phyloP scores from a whole-genome alignment of 805 yeast genomes.

The Cyberlindnera meyerae region DNA sequence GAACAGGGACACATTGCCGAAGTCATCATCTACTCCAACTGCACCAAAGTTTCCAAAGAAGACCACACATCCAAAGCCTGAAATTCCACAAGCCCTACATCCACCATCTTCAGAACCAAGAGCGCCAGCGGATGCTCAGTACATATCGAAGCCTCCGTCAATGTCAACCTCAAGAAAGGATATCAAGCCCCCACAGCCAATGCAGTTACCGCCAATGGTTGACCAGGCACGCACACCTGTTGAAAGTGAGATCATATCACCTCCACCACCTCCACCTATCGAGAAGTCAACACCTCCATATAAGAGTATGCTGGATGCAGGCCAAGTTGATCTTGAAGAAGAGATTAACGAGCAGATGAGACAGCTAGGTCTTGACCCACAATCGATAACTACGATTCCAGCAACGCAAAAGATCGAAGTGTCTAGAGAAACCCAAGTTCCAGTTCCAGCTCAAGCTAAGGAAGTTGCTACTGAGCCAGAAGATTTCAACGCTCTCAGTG shows the following conservation, averaged over 20 bases:
- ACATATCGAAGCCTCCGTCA: not conserved
- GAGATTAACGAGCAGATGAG: conserved; percentile 10
- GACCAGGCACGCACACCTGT: no score
- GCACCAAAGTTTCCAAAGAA: no score
- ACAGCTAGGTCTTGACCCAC: conserved; percentile 6
- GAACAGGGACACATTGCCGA: conserved; percentile 12
- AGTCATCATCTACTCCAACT: no score
- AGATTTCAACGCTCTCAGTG: not conserved
- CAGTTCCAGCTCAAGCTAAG: no score
- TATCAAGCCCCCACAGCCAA: not conserved
- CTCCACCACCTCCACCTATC: no score
- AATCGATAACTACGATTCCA: no score
- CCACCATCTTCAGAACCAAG: not conserved
- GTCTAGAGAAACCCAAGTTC: no score
- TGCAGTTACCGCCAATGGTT: not conserved
- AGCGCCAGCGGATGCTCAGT: not conserved
- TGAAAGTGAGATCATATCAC: no score
- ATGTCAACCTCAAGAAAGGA: not conserved
- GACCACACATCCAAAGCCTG: not conserved
- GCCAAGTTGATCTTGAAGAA: conserved; percentile 3
- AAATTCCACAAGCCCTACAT: no score
- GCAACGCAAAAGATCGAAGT: no score
- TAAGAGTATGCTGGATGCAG: not conserved
- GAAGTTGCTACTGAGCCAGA: no score
- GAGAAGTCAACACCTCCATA: no score